phyloP scores from a whole-genome alignment of 768 basidiomycete species.

The Asterophora parasitica region DNA sequence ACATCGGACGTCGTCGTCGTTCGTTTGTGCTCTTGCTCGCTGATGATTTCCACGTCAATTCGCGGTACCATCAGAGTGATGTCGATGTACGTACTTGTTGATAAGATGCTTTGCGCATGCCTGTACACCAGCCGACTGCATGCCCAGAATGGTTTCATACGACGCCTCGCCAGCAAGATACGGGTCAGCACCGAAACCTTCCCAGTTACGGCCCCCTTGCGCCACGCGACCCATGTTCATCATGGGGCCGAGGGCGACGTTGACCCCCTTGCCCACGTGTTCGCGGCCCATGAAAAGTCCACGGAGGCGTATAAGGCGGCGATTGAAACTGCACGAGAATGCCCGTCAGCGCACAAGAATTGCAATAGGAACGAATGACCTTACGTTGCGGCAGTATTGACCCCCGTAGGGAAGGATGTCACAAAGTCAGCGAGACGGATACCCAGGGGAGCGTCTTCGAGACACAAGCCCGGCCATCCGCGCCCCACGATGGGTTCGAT shows the following conservation, averaged over 20 bases:
- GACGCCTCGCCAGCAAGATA: constrained; percentile 76
- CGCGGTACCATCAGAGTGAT: neutral
- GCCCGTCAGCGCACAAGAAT: neutral
- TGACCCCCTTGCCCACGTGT: constrained; percentile 77
- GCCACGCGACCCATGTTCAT: constrained; percentile 84
- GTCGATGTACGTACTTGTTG: constrained; percentile 50
- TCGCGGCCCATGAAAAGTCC: constrained; percentile 80
- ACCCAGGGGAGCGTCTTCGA: constrained; percentile 77
- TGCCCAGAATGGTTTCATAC: constrained; percentile 77
- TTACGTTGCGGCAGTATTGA: constrained; percentile 80
- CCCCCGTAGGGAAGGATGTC: constrained; percentile 78
- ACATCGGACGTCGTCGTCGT: constrained; percentile 58
- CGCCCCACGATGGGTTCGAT: constrained; percentile 36
- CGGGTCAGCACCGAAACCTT: constrained; percentile 92
- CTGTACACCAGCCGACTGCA: constrained; percentile 77
- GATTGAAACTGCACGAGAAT: constrained; percentile 54
- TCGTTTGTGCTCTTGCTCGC: constrained; percentile 66
- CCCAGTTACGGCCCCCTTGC: constrained; percentile 86
- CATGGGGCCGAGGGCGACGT: constrained; percentile 76
- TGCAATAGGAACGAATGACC: constrained; percentile 21
- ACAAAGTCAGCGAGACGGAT: constrained; percentile 71
- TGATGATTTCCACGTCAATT: constrained; percentile 18
- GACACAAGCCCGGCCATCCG: constrained; percentile 67
- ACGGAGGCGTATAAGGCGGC: constrained; percentile 68
- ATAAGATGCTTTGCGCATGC: constrained; percentile 85